These are phyloP conservation scores for Mycosarcoma maydis DNA, from an alignment of 1,284 basidiomycete species.

Conservation along the genomic window DNA sequence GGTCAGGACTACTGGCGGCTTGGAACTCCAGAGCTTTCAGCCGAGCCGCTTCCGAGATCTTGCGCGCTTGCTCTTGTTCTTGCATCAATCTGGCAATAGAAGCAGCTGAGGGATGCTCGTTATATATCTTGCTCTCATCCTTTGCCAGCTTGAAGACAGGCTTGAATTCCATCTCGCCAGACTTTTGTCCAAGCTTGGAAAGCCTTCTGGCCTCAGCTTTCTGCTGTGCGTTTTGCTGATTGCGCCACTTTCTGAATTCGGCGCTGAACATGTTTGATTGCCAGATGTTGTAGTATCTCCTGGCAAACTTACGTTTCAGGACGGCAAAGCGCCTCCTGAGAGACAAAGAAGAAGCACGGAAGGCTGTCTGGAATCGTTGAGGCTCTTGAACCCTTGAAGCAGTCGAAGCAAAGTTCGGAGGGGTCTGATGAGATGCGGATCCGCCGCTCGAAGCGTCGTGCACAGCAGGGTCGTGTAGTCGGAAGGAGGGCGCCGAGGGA, in stretches of 20 bases:
- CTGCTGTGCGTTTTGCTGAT: neutral
- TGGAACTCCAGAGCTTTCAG: neutral
- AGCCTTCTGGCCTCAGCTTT: neutral
- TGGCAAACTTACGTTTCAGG: too few species aligned
- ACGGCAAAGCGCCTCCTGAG: neutral
- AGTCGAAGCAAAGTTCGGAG: neutral
- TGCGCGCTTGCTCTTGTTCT: too few species aligned
- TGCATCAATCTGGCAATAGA: too few species aligned
- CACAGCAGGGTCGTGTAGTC: neutral
- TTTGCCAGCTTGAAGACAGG: neutral
- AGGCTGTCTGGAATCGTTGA: neutral
- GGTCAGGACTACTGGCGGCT: too few species aligned
- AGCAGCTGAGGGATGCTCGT: too few species aligned
- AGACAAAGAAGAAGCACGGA: neutral
- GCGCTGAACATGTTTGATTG: too few species aligned
- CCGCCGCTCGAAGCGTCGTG: neutral
- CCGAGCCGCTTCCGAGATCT: too few species aligned
- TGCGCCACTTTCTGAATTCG: too few species aligned
- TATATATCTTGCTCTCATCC: neutral
- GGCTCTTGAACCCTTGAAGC: neutral
- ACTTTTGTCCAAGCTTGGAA: neutral
- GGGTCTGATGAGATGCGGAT: neutral
- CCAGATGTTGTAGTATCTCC: too few species aligned
- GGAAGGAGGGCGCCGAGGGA: neutral
- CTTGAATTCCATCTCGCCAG: conserved; percentile 8